Conservation (phyloP, 108 stramenopile species). For the Cyclotella sp. region DNA sequence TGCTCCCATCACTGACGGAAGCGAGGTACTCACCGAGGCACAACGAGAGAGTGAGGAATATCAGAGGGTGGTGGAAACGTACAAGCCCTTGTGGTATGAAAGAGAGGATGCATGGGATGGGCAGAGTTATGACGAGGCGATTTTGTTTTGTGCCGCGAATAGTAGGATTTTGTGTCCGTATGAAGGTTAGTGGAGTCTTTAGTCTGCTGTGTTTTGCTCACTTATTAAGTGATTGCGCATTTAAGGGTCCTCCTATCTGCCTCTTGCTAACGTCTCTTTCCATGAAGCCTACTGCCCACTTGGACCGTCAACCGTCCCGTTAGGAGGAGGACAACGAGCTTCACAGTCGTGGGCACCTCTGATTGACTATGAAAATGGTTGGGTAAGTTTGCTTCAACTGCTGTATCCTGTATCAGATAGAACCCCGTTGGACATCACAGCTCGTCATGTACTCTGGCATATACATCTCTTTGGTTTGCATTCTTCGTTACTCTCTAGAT, state of each 20-base stretch:
- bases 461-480: no score
- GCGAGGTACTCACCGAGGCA: neutral
- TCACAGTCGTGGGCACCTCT: slow-evolving; percentile 14
- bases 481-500: neutral
- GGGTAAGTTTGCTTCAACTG: slow-evolving; percentile 5
- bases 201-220: neutral
- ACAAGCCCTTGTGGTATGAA: neutral
- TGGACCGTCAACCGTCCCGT: neutral
- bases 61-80: neutral
- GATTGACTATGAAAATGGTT: slow-evolving; percentile 20
- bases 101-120: slow-evolving; percentile 9
- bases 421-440: neutral
- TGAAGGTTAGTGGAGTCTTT: slow-evolving; percentile 8
- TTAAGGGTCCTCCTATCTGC: neutral
- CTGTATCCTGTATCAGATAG: neutral
- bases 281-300: slow-evolving; percentile 14
- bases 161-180: slow-evolving; percentile 16
- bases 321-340: slow-evolving; percentile 1
- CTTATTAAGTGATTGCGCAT: neutral
- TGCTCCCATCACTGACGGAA: neutral
- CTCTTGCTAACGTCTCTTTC: neutral
- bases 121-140: slow-evolving; percentile 25
- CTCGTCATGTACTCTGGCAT: no score
- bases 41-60: slow-evolving; percentile 1
- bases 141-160: slow-evolving; percentile 13